These are phyloP conservation scores for Rhizopus sp. DNA, from an alignment of 371 early-diverging fungal genomes.

Conservation along the genomic window DNA sequence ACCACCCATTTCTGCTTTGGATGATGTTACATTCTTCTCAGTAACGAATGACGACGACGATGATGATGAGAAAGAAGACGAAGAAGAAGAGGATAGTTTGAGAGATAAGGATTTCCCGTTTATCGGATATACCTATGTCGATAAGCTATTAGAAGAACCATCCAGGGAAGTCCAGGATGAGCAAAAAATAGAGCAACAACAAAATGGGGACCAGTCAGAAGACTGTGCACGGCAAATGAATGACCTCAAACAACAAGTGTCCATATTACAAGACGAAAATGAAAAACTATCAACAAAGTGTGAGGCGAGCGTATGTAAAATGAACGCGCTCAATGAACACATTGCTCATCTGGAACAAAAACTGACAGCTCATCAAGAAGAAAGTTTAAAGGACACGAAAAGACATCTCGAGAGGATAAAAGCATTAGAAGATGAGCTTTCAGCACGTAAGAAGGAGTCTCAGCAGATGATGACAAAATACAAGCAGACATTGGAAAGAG, in stretches of 20 bases:
- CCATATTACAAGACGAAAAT: too few relatives aligned
- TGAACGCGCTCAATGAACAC: background rate
- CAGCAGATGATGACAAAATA: background rate
- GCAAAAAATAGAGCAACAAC: background rate
- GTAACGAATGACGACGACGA: conserved; percentile 64
- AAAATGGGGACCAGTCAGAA: background rate
- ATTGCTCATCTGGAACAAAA: conserved; percentile 9
- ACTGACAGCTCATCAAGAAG: background rate
- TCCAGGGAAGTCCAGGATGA: background rate
- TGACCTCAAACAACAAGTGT: too few relatives aligned
- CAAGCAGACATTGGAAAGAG: background rate
- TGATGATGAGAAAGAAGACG: conserved; percentile 37
- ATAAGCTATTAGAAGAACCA: background rate
- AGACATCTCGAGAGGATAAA: too few relatives aligned
- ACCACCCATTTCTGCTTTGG: conserved; percentile 77
- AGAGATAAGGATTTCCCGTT: conserved; percentile 79
- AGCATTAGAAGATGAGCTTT: too few relatives aligned
- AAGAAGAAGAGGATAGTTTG: conserved; percentile 30
- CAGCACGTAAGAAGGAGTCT: background rate
- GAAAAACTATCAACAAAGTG: too few relatives aligned
- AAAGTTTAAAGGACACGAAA: background rate
- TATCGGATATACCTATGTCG: conserved; percentile 78
- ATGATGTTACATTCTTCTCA: conserved; percentile 87
- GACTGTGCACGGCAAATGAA: too few relatives aligned
- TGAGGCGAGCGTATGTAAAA: too few relatives aligned